A percentile compares a stretch with the other conserved stretches of the same genome.
phyloP scores from a whole-genome alignment of 2,329 filamentous ascomycete species.

The Paraphaeosphaeria sporulosa region DNA sequence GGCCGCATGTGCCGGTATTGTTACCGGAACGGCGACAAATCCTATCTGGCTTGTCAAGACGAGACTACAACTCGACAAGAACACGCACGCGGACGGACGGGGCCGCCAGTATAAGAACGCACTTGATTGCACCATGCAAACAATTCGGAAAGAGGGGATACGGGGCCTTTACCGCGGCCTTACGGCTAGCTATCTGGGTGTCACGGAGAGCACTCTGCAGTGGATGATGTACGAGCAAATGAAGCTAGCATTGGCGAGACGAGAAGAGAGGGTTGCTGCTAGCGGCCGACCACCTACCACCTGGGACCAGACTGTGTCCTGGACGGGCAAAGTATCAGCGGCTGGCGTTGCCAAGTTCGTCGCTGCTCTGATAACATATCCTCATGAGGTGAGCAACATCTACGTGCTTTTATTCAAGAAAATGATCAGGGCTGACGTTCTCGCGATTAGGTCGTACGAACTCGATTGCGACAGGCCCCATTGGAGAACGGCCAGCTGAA shows the following conservation, averaged over 20 bases:
- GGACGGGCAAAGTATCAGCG: conserved; percentile 79
- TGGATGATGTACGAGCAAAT: conserved; percentile 95
- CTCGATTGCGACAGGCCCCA: conserved; percentile 85
- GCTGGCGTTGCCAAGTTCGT: conserved; percentile 87
- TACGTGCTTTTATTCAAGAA: not conserved
- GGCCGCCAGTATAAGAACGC: conserved; percentile 84
- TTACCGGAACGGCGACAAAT: conserved; percentile 90
- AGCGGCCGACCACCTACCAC: conserved; percentile 68
- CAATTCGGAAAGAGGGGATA: conserved; percentile 80
- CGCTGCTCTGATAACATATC: conserved; percentile 85
- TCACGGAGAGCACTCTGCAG: conserved; percentile 88
- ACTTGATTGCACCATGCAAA: conserved; percentile 84
- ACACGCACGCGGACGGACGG: conserved; percentile 67
- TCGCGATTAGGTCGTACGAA: conserved; percentile 73
- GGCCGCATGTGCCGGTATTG: conserved; percentile 79
- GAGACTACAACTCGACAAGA: conserved; percentile 88
- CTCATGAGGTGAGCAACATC: conserved; percentile 74
- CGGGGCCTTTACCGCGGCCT: conserved; percentile 87
- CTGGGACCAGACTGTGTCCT: conserved; percentile 79
- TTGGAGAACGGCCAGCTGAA: conserved; percentile 74
- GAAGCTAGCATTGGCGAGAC: conserved; percentile 74
- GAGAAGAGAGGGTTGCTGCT: conserved; percentile 65
- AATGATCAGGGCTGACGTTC: not conserved
- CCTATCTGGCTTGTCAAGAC: conserved; percentile 98
- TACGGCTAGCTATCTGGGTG: conserved; percentile 89